Base-by-base conservation (phyloP, 2,329 filamentous ascomycete species). In the Fusarium sp. region DNA sequence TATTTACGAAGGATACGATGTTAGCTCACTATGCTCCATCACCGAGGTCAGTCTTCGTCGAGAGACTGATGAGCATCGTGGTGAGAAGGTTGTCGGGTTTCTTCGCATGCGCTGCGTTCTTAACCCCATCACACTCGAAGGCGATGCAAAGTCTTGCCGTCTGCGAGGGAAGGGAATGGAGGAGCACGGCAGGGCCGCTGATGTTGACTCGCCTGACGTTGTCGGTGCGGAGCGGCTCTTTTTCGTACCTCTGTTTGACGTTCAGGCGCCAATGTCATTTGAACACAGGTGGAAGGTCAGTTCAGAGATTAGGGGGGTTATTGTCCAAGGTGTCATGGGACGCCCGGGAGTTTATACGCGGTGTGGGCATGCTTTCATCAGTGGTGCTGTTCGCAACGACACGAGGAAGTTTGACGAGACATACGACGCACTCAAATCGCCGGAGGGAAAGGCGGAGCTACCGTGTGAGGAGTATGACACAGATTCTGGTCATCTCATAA, bases 351-450 rank as follows among this genome's bases (percentile, higher is more conserved):
- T 52, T 2, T 73, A 64, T 56, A 57, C 20, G 22, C 52, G 70
- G 29, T 71, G 68, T 22, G 70, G 68, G 2, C 63, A 73, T 40
- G 65, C 35, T 4, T 57, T 59, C n/a, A 20, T 73, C 8, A 11
- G 59, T 10, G 57, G 11, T 16, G 14, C 4, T 8, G 27, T 68
- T 31, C 27, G n/a, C 2, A 20, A 63, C 36, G 36, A 68, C 6
- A 68, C 70, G 3, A 63, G n/a, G 4, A 27, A 25, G 14, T 70
- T 72, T 50, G 56, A 54, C 7, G 42, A 35, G 2, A 25, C 40
- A 6, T 68, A 68, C 11, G 57, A 63, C n/a, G 42, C 9, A 27
- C 14, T 73, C 9, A 65, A 29, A 16, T 63, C 50, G 1, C 13
- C 57, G 1, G 16, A 13, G 0, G 68, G 57, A 16, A 68, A 73